Evolutionary conservation across 305 asterid genomes (phyloP).

Genomic region (Fraxinus paxiana): DNA sequence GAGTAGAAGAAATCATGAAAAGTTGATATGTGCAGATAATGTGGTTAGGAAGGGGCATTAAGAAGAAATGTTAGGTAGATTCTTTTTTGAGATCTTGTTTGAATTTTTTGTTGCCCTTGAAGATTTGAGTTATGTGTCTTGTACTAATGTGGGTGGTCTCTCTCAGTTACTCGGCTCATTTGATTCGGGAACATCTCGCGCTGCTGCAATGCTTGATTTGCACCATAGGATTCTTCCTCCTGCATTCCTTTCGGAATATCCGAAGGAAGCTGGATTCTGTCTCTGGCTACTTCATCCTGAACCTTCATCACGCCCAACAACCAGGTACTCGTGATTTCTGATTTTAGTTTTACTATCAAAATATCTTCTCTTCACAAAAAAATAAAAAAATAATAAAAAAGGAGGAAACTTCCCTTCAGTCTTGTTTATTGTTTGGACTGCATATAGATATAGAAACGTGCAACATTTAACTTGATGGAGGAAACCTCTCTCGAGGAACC

Average conservation of each 20-base stretch:
- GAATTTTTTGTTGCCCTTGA: conserved; percentile 11
- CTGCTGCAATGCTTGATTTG: conserved; percentile 85
- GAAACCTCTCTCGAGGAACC: not conserved
- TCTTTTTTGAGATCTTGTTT: conserved; percentile 7
- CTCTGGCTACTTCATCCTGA: conserved; percentile 96
- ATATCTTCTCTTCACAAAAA: not conserved
- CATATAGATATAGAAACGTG: not conserved
- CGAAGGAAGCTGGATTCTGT: conserved; percentile 92
- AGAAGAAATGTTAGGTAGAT: not conserved
- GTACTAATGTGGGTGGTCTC: conserved; percentile 28
- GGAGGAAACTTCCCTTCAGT: not conserved
- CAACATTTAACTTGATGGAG: not conserved
- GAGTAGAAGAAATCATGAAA: conserved; percentile 17
- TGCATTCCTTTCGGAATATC: conserved; percentile 71
- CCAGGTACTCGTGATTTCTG: conserved; percentile 44
- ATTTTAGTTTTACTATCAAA: not conserved
- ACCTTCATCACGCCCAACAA: conserved; percentile 74
- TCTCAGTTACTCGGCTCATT: conserved; percentile 82
- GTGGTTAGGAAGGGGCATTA: conserved; percentile 2
- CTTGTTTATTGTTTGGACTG: not conserved
- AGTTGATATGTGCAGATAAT: conserved; percentile 8
- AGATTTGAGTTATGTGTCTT: conserved; percentile 21
- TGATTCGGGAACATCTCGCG: conserved; percentile 67
- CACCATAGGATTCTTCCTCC: conserved; percentile 91
- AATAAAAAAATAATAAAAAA: not conserved